These are phyloP conservation scores for Diaporthe ampelina DNA, from an alignment of 2,329 filamentous ascomycete species.

Conservation along the genomic window DNA sequence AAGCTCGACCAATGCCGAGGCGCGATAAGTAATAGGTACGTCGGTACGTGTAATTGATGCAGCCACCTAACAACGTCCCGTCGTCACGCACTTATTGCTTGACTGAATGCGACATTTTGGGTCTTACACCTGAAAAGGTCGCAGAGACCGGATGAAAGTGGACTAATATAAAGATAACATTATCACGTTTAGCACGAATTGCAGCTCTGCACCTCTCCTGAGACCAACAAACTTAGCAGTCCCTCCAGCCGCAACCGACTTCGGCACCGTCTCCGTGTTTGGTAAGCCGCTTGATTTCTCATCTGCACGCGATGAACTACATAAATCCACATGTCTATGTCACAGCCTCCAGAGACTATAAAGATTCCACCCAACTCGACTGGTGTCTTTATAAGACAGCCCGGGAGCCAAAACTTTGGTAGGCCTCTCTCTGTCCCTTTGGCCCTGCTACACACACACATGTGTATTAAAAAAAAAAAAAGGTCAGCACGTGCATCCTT, in stretches of 20 bases:
- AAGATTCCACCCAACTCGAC: neutral
- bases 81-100: neutral
- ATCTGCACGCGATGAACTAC: neutral
- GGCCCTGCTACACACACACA: too few species aligned
- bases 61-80: neutral
- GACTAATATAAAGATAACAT: neutral
- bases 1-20: constrained; percentile 37
- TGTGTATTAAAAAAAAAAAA: too few species aligned
- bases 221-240: neutral
- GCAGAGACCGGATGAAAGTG: neutral
- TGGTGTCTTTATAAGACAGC: neutral
- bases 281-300: constrained; percentile 28
- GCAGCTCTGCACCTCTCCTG: neutral
- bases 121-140: neutral
- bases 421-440: neutral
- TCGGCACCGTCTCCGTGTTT: constrained; percentile 25
- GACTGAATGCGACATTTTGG: neutral
- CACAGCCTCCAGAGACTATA: neutral
- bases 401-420: neutral
- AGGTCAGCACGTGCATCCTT: neutral
- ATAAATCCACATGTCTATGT: neutral
- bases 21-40: constrained; percentile 19
- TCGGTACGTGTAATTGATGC: neutral
- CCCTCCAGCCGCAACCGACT: neutral
- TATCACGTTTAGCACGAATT: neutral